Evolutionary conservation across 2,329 filamentous ascomycete species (phyloP).

Genomic region (Xylariaceae sp.): DNA sequence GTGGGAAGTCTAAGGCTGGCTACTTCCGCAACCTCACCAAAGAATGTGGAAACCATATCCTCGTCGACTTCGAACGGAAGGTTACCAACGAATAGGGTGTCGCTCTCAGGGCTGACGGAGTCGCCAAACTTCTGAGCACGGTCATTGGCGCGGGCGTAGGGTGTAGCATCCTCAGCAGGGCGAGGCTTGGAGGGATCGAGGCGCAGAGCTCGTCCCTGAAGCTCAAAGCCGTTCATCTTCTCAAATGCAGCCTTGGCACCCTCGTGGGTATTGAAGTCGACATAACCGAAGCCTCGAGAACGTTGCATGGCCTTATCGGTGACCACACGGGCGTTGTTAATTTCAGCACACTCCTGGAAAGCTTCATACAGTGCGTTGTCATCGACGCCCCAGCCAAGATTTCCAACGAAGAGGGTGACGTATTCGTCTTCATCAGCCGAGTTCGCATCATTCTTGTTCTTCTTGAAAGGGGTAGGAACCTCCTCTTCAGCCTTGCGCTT

Average conservation of each 20-base stretch:
- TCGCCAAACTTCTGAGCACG: constrained; percentile 73
- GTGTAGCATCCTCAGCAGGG: constrained; percentile 48
- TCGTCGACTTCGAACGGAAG: constrained; percentile 79
- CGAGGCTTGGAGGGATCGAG: constrained; percentile 73
- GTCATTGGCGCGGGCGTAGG: constrained; percentile 55
- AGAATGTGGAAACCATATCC: constrained; percentile 69
- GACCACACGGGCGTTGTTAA: constrained; percentile 72
- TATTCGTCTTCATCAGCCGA: constrained; percentile 40
- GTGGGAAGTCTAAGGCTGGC: constrained; percentile 83
- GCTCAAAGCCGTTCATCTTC: constrained; percentile 68
- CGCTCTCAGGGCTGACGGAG: constrained; percentile 70
- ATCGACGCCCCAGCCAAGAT: constrained; percentile 86
- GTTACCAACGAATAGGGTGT: constrained; percentile 91
- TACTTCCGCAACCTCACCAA: constrained; percentile 66
- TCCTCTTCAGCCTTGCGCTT: constrained; percentile 39
- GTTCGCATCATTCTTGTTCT: constrained; percentile 22
- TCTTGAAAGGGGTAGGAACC: constrained; percentile 13
- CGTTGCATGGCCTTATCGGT: constrained; percentile 76
- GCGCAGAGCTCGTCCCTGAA: constrained; percentile 73
- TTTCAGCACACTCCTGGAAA: constrained; percentile 74
- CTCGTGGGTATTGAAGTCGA: constrained; percentile 71
- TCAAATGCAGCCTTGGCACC: constrained; percentile 68
- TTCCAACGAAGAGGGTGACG: constrained; percentile 81
- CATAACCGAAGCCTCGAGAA: constrained; percentile 90
- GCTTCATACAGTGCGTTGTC: constrained; percentile 76